Evolutionary conservation across 192 early-diverging fungal genomes (phyloP), one percentile per base, ranked within the genome.

Genomic region (Mortierella claussenii): DNA sequence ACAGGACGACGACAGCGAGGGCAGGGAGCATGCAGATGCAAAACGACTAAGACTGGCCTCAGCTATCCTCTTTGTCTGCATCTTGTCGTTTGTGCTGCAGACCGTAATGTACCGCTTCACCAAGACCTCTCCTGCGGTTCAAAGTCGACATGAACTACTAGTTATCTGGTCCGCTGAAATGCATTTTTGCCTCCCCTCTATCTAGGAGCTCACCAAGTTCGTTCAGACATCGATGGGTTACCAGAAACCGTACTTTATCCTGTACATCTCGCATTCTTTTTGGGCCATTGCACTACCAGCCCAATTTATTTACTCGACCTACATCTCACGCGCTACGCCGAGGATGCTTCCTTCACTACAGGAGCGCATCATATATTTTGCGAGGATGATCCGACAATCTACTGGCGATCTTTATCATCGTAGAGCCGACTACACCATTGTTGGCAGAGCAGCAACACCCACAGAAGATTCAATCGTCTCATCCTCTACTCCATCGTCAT

Each of bases 221-320:
- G 86, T 89, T 10, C 87, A 89, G 46, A 81, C 74, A 37, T 80
- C 75, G 1, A 82, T 80, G 45, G 76, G 83, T 15, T 89, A 80
- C 27, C 73, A 79, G 5, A 89, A 89, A 60, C 88, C 88, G n/a
- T 88, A 87, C 63, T 85, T 89, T 60, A 81, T 89, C 40, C 60
- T 89, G 60, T 87, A 84, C 56, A 80, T 83, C 27, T 37, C 62
- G 0, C 45, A 48, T 27, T 55, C 79, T 7, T 71, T 62, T 55
- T 70, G 53, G 70, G 52, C 59, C 24, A 59, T 65, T 15, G 36
- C 66, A 5, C 49, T 75, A 15, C 70, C 34, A 28, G 27, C 54
- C 20, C 55, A 53, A 33, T 73, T 78, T 49, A 13, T 81, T 15
- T 66, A 68, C 23, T 42, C 65, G 0, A 51, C 63, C 30, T 67